Percentiles rank a stretch among this genome's conserved stretches.
Conservation (phyloP, 345 rosid species). For the Salix koriyanagi region DNA sequence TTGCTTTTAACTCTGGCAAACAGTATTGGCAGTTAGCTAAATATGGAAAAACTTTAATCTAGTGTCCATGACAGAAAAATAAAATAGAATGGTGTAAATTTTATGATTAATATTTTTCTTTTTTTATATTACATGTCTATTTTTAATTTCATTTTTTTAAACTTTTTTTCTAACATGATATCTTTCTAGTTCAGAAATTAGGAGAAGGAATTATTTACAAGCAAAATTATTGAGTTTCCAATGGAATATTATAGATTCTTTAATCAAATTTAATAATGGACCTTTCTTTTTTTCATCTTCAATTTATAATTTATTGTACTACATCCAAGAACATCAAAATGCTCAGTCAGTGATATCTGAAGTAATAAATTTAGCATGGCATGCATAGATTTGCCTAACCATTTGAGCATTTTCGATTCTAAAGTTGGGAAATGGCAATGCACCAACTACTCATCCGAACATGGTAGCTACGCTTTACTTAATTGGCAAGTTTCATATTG, state of each 20-base stretch:
- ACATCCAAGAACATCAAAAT: not conserved
- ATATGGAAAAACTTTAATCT: not conserved
- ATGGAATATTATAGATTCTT: not conserved
- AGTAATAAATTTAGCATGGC: not conserved
- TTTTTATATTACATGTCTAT: not conserved
- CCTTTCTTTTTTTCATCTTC: not conserved
- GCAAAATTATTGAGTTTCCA: not conserved
- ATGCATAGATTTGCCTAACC: not conserved
- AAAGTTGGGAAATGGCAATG: not conserved
- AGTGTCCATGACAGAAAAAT: not conserved
- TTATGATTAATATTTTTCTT: not conserved
- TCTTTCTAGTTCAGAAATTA: not conserved
- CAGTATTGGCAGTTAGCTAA: conserved; percentile 5
- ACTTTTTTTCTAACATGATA: not conserved
- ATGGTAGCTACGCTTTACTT: not conserved
- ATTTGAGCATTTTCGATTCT: not conserved
- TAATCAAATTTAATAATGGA: not conserved
- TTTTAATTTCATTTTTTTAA: not conserved
- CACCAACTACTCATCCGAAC: not conserved
- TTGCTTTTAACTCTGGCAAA: conserved; percentile 16
- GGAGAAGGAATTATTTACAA: not conserved
- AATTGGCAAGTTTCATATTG: not conserved
- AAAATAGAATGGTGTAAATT: not conserved
- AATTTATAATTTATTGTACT: not conserved
- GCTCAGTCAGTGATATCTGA: not conserved